Evolutionary conservation across 75 land plant species (phyloP).

Genomic region (Chamaecyparis obtusa): DNA sequence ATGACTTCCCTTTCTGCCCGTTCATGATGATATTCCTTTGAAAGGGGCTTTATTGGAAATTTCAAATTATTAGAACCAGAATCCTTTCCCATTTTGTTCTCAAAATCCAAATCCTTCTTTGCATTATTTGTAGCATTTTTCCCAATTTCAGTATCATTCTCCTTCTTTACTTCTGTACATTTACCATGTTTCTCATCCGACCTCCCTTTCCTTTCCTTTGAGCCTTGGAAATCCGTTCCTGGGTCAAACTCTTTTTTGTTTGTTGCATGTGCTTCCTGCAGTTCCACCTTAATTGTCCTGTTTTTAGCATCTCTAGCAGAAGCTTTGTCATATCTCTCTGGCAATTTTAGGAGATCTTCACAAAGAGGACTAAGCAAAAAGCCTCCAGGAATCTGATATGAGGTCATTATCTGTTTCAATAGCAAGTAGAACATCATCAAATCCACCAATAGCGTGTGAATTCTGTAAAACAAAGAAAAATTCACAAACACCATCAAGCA

Average conservation of each 20-base stretch:
- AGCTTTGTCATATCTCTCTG: constrained; percentile 24
- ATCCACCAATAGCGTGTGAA: neutral
- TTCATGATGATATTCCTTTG: neutral
- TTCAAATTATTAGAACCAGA: neutral
- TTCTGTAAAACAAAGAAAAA: neutral
- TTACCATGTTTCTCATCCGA: constrained; percentile 16
- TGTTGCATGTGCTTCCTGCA: neutral
- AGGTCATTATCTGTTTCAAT: constrained; percentile 72
- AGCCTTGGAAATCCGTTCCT: constrained; percentile 12
- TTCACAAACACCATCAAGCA: neutral
- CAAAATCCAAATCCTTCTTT: neutral
- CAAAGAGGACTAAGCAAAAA: constrained; percentile 73
- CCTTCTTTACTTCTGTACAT: constrained; percentile 13
- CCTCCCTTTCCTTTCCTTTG: constrained; percentile 16
- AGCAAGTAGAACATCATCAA: neutral
- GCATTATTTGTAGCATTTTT: constrained; percentile 12
- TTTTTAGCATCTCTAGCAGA: neutral
- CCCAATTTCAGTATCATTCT: constrained; percentile 3
- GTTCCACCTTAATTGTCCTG: neutral
- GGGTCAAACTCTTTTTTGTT: constrained; percentile 10
- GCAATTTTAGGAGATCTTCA: constrained; percentile 33
- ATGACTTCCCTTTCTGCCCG: constrained; percentile 5
- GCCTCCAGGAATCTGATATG: constrained; percentile 50
- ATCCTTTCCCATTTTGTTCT: neutral
- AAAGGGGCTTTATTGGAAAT: neutral